phyloP scores from a whole-genome alignment of 352 stramenopile genomes.

The Phytophthora hybrid region DNA sequence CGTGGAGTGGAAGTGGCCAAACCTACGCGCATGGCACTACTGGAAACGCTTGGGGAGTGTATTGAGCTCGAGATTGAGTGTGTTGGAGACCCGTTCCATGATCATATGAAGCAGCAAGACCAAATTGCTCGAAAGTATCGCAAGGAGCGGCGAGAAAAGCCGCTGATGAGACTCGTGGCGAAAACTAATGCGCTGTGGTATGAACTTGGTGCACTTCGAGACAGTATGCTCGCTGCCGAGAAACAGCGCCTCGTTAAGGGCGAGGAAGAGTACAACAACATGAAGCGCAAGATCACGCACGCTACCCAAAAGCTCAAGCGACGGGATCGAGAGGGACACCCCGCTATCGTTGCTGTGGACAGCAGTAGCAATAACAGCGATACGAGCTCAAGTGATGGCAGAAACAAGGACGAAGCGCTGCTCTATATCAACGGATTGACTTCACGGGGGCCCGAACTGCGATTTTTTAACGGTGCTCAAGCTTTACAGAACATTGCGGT shows the following conservation, averaged over 20 bases:
- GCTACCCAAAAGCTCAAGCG: constrained; percentile 70
- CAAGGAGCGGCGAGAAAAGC: constrained; percentile 59
- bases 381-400: background rate
- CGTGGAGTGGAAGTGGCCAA: constrained; percentile 69
- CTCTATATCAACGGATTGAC: constrained; percentile 68
- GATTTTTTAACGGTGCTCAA: constrained; percentile 60
- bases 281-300: constrained; percentile 62
- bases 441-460: constrained; percentile 47
- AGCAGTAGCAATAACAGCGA: constrained; percentile 12
- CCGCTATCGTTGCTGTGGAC: constrained; percentile 2
- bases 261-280: constrained; percentile 62
- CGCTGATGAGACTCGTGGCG: constrained; percentile 41
- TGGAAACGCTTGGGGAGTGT: constrained; percentile 66
- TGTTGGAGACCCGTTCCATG: constrained; percentile 65
- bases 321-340: constrained; percentile 59
- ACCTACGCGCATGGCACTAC: constrained; percentile 60
- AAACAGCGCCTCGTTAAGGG: constrained; percentile 45
- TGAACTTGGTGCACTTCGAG: constrained; percentile 53
- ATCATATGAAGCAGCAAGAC: constrained; percentile 77
- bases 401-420: constrained; percentile 9
- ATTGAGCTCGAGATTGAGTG: constrained; percentile 77
- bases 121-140: constrained; percentile 54
- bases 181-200: constrained; percentile 60
- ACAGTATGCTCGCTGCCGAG: constrained; percentile 53
- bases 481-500: constrained; percentile 67